Conservation (phyloP, 2,329 filamentous ascomycete species). For the Diaporthe amygdali region DNA sequence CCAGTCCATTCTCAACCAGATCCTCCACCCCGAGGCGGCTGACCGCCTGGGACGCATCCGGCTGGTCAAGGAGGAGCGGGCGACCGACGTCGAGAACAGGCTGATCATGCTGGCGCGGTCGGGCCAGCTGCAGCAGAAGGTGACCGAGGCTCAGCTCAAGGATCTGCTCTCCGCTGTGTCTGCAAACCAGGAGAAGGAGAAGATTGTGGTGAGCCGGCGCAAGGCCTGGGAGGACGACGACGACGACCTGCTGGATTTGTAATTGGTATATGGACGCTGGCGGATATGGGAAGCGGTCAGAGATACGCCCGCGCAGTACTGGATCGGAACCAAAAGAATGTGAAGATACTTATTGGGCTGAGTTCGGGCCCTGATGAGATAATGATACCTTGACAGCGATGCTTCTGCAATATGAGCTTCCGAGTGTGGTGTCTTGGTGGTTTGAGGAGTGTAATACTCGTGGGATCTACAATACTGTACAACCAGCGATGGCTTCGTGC, state of each 20-base stretch:
- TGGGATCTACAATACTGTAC: conserved; percentile 4
- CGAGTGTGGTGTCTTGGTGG: neutral
- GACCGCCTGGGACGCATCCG: conserved; percentile 94
- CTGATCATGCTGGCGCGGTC: conserved; percentile 89
- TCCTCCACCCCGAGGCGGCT: conserved; percentile 91
- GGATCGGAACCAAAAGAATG: neutral
- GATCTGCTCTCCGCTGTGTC: conserved; percentile 85
- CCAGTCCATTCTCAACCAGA: conserved; percentile 81
- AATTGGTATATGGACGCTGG: conserved; percentile 19
- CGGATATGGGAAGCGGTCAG: neutral
- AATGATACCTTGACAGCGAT: conserved; percentile 26
- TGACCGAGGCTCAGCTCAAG: conserved; percentile 93
- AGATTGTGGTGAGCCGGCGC: conserved; percentile 84
- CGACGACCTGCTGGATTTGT: conserved; percentile 74
- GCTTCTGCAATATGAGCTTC: neutral
- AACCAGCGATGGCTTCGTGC: neutral
- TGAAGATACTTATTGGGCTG: neutral
- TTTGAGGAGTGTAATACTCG: neutral
- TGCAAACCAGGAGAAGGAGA: conserved; percentile 77
- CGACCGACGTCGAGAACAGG: conserved; percentile 87
- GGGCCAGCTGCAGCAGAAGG: conserved; percentile 85
- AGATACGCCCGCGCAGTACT: neutral
- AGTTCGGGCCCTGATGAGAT: conserved; percentile 14
- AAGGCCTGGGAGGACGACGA: conserved; percentile 88
- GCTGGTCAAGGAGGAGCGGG: conserved; percentile 91